phyloP scores from a whole-genome alignment of 2,329 filamentous ascomycete genomes.

The Epichloe sp. region DNA sequence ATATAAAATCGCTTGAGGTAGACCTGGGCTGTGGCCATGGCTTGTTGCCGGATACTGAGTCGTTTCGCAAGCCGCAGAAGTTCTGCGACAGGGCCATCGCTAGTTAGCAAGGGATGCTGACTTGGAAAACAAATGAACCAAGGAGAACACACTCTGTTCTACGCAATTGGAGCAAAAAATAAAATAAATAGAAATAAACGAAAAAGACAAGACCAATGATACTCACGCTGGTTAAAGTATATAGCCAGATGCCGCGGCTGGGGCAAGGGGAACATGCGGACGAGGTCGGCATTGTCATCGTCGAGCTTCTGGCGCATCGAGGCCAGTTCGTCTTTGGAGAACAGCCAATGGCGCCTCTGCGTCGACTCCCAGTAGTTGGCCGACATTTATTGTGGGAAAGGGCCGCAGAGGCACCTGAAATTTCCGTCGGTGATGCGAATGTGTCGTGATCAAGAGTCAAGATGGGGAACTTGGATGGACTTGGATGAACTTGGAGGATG shows the following conservation, averaged over 20 bases:
- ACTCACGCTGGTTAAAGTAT: conserved; percentile 78
- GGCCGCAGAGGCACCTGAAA: conserved; percentile 5
- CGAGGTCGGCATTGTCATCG: conserved; percentile 59
- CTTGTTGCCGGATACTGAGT: conserved; percentile 76
- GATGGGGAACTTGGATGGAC: background rate
- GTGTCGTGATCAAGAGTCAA: background rate
- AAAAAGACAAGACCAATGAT: background rate
- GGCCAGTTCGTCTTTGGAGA: conserved; percentile 67
- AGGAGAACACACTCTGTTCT: no score
- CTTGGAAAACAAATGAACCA: background rate
- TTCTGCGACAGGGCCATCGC: conserved; percentile 34
- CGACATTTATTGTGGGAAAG: conserved; percentile 47
- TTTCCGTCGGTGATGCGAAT: background rate
- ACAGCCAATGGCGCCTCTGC: conserved; percentile 82
- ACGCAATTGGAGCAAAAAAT: no score
- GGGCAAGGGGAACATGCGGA: conserved; percentile 70
- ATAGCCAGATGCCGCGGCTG: conserved; percentile 74
- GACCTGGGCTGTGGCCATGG: conserved; percentile 83
- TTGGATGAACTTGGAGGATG: background rate
- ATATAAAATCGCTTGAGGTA: conserved; percentile 92
- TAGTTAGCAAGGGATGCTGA: background rate
- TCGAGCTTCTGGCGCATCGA: conserved; percentile 64
- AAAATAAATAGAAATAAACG: background rate
- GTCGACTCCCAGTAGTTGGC: conserved; percentile 96
- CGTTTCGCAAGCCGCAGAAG: conserved; percentile 73